Evolutionary conservation across 1,284 basidiomycete genomes (phyloP).

Genomic region (Trametes versicolor): DNA sequence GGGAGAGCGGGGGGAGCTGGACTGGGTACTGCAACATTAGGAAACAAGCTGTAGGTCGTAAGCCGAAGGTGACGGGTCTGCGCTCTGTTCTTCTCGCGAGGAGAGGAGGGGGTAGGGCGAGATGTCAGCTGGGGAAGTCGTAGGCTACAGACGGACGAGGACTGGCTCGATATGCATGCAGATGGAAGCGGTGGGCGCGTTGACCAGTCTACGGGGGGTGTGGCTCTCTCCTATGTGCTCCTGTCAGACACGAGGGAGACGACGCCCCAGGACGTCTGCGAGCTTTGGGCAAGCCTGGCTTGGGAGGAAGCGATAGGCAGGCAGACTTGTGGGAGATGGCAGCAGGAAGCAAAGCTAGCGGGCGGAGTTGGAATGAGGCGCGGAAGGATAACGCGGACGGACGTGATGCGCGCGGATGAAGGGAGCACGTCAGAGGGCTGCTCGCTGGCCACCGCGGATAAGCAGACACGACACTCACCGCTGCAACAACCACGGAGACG

Average conservation of each 20-base stretch:
- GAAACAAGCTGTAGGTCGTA: constrained; percentile 29
- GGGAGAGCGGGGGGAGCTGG: constrained; percentile 61
- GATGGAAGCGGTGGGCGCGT: constrained; percentile 33
- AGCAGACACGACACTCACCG: constrained; percentile 28
- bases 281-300: constrained; percentile 38
- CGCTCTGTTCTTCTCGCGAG: constrained; percentile 37
- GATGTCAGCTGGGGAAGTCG: constrained; percentile 32
- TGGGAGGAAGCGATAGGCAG: constrained; percentile 38
- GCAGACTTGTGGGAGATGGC: constrained; percentile 43
- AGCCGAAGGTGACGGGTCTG: constrained; percentile 36
- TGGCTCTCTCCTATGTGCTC: constrained; percentile 31
- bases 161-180: constrained; percentile 43
- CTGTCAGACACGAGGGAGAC: constrained; percentile 33
- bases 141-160: constrained; percentile 36
- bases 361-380: constrained; percentile 38
- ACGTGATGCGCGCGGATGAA: constrained; percentile 27
- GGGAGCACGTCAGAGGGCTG: constrained; percentile 23
- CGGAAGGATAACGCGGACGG: constrained; percentile 30
- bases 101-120: constrained; percentile 39
- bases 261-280: constrained; percentile 41
- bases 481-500: constrained; percentile 33
- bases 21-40: constrained; percentile 78
- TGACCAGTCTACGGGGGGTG: constrained; percentile 34
- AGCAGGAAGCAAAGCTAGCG: constrained; percentile 43
- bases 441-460: not conserved